Evolutionary conservation across 2,329 filamentous ascomycete species (phyloP), one percentile per base, ranked within the genome.

Genomic region (Blastomyces parvus): DNA sequence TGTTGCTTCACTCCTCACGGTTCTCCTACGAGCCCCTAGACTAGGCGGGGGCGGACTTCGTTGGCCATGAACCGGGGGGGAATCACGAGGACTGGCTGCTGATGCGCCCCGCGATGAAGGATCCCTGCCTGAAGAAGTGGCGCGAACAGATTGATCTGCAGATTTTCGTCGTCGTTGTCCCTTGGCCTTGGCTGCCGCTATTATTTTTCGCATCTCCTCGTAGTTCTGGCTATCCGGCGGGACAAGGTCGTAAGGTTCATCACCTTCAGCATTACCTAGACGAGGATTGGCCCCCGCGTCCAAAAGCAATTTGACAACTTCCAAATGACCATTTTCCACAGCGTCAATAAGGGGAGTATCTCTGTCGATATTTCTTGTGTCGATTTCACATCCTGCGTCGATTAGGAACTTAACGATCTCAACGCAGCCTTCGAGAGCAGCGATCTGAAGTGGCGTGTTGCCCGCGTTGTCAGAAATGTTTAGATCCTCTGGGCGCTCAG

Each of bases 331-430:
- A 70, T 99, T 99, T 69, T 97, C 94, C 36, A 97, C 91, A 5
- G 94, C 94, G 78, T 99, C 94, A 62, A 99, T 88, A 44, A 99
- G 82, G 36, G 94, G 94, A 0, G 94, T 97, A 70, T 99, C 94
- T 70, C 90, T 91, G 69, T 91, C 88, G 63, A 85, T 84, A 63
- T 86, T 86, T 70, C 90, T 87, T 59, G 83, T 93, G 70, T 97
- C 89, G 56, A 94, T 83, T 62, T 90, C 88, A 76, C 92, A 96
- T 42, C 90, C 90, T 66, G 90, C 87, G 9, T 90, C 85, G 66
- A 99, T 86, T 48, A 99, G 79, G 61, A 96, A 88, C 72, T 89
- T 87, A 48, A 97, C 94, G 63, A 97, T 92, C 62, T 94, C 85
- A 40, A 87, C 87, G 73, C 88, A 89, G 7, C 94, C 94, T 71